These are phyloP conservation scores for Hanseniaspora lindneri DNA, from an alignment of 805 yeast species.

Conservation along the genomic window DNA sequence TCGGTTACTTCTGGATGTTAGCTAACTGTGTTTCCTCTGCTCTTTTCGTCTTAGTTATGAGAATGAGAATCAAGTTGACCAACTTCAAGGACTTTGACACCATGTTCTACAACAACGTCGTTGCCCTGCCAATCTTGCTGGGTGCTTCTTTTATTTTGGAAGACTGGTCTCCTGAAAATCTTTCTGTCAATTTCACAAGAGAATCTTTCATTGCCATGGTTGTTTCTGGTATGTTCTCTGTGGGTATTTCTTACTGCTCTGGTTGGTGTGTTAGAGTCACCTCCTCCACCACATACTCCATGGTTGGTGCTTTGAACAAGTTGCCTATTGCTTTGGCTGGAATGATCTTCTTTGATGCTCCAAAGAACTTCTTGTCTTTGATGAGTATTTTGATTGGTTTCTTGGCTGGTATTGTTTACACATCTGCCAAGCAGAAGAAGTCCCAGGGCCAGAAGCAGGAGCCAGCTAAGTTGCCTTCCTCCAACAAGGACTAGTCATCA, in stretches of 20 bases:
- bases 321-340: conserved; percentile 96
- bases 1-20: conserved; percentile 96
- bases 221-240: conserved; percentile 85
- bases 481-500: conserved; percentile 10
- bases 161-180: conserved; percentile 82
- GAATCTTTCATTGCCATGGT: conserved; percentile 66
- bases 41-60: conserved; percentile 82
- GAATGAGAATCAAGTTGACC: conserved; percentile 94
- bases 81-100: conserved; percentile 95
- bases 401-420: conserved; percentile 88
- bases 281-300: conserved; percentile 93
- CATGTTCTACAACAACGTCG: conserved; percentile 92
- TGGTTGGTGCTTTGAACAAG: conserved; percentile 98
- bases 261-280: conserved; percentile 99
- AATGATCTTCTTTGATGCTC: conserved; percentile 85
- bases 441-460: conserved; percentile 23
- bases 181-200: conserved; percentile 64
- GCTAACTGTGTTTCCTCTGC: conserved; percentile 90
- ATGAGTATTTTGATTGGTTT: conserved; percentile 88
- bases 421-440: conserved; percentile 90
- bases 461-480: conserved; percentile 9
- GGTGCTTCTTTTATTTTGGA: conserved; percentile 66
- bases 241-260: conserved; percentile 95
- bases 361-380: conserved; percentile 83
- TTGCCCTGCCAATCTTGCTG: conserved; percentile 81